Evolutionary conservation across 176 grass and related monocot species (phyloP), one percentile per base, ranked within the genome.

Genomic region (Triticum urartu): DNA sequence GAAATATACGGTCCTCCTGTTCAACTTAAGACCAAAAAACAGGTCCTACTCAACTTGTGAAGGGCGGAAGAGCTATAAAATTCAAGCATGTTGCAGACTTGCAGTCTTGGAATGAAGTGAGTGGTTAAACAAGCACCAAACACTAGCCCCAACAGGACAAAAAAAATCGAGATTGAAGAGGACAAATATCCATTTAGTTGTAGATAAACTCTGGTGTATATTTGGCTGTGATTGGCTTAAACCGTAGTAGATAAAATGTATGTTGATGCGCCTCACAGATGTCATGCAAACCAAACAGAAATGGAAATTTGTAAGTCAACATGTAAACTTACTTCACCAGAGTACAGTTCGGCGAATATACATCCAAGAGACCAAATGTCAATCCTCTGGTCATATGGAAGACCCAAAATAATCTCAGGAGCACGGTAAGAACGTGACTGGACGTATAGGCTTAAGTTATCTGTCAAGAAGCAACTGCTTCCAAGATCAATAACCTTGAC

Each of bases 311-410:
- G 3, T 63, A 85, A 70, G 38, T 77, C 15, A 77, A 81, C 9
- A 65, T 28, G 43, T 40, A 73, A 81, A 90, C 88, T 79, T 94
- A 96, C 97, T 78, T 99, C 92, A 88, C 90, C 94, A 78, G 90
- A 94, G 81, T 90, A 95, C 17, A 99, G 80, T 63, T 99, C 97
- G 78, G 90, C 92, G 67, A 98, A 94, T 86, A 98, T 94, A 85
- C 97, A 98, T 75, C 97, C 97, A 60, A 99, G 90, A 79, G 97
- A 99, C 97, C 97, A 99, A 70, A 99, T 92, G 85, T 99, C 97
- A 80, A 99, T 99, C 86, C 89, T 99, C 77, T 91, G 87, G 88
- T 99, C 90, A 87, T 94, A 99, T 10, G 94, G 87, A 79, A 94
- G 83, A 78, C 97, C 97, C 32, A 99, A 75, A 84, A 99, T 96